Base-by-base conservation (phyloP, 768 basidiomycete species). In the Mycena galopus region DNA sequence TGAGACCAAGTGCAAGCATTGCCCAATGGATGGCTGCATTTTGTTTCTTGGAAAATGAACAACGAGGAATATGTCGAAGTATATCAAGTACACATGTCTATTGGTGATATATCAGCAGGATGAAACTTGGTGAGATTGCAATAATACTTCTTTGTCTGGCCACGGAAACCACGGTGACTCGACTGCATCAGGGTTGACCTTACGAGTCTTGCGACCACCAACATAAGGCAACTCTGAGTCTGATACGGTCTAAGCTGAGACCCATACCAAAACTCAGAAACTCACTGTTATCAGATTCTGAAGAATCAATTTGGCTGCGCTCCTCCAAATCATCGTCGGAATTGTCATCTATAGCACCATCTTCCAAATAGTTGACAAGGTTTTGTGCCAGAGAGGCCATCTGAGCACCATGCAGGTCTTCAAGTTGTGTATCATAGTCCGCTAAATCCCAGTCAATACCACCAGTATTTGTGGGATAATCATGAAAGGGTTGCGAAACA, bases 31-130 rank as follows among this genome's bases (percentile, higher is more conserved):
- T 67, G 4, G 61, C 58, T 12, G 44, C 64, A 58, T 61, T 60
- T 55, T 76, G 73, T 32, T 42, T 50, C 30, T 73, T 59, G 19
- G 74, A 75, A 61, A 75, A 75, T 27, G 68, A 57, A 55, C 56
- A 73, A 12, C 67, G n/a, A 1, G 74, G 74, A 3, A 75, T 23
- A 27, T 75, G 71, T 32, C 51, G 29, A 23, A 75, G 63, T 35
- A 75, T 73, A 58, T 75, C 67, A 17, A 75, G 72, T 27, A 64
- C 64, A 47, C 72, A 75, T 1, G 63, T 53, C 74, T 75, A 23
- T 42, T 1, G 16, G 14, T 12, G 11, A 12, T 7, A 44, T 17
- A 25, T 53, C 11, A 53, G 11, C n/a, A 11, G 7, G 29, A 19
- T 23, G 14, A 14, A 29, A 29, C 6, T 27, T 30, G 19, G 0